Percentiles rank a stretch among this genome's conserved stretches.
These are phyloP conservation scores for Colletotrichum higginsianum DNA, from an alignment of 2,329 filamentous ascomycete genomes.

Conservation along the genomic window DNA sequence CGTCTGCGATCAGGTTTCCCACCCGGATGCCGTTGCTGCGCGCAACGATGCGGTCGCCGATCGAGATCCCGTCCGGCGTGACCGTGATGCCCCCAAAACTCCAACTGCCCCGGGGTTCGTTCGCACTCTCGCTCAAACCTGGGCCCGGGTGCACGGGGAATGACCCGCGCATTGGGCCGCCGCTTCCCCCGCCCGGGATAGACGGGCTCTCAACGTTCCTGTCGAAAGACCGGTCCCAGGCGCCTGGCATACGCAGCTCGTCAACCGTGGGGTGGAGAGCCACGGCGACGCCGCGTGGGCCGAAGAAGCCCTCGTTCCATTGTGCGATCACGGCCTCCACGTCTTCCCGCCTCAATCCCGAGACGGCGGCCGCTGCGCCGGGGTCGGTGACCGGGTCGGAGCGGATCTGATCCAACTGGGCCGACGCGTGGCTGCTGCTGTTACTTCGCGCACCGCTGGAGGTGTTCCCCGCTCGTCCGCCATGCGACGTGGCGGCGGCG, in stretches of 20 bases:
- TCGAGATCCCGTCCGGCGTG: constrained; percentile 59
- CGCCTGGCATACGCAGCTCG: constrained; percentile 49
- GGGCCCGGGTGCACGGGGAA: constrained; percentile 15
- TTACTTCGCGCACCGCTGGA: constrained; percentile 43
- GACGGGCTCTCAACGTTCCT: constrained; percentile 30
- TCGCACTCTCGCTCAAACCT: constrained; percentile 33
- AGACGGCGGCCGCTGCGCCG: constrained; percentile 18
- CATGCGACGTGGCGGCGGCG: constrained; percentile 38
- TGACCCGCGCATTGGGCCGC: constrained; percentile 14
- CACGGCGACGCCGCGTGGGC: constrained; percentile 63
- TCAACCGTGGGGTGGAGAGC: constrained; percentile 47
- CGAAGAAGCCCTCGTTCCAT: constrained; percentile 73
- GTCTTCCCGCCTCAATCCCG: constrained; percentile 22
- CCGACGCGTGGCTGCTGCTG: constrained; percentile 55
- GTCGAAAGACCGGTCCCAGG: constrained; percentile 52
- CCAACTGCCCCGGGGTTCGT: constrained; percentile 46
- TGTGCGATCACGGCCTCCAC: constrained; percentile 59
- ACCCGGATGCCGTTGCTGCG: constrained; percentile 63
- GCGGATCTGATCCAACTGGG: constrained; percentile 58
- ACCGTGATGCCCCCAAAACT: constrained; percentile 58
- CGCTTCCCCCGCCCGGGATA: background rate
- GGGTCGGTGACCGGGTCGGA: constrained; percentile 52
- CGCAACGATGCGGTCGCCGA: constrained; percentile 60
- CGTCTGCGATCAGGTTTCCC: constrained; percentile 60
- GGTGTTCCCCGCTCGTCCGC: constrained; percentile 12